Conservation (phyloP, 495 filamentous ascomycete genomes). For the Neurospora sp. region DNA sequence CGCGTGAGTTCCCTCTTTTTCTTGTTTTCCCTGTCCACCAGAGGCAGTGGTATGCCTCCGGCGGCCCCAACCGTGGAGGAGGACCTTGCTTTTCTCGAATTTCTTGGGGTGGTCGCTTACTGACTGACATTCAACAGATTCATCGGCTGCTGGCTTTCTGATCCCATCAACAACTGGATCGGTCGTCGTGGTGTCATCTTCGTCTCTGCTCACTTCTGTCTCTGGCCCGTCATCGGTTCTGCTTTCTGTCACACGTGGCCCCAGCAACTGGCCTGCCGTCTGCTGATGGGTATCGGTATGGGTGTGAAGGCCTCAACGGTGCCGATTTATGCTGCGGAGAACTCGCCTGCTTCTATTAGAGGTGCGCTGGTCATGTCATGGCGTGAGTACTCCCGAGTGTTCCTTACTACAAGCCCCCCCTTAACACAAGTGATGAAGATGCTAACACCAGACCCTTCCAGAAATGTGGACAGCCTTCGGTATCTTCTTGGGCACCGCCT, state of each 20-base stretch:
- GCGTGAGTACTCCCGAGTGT: conserved; percentile 30
- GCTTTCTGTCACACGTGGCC: conserved; percentile 54
- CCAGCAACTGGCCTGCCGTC: conserved; percentile 51
- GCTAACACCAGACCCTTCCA: neutral
- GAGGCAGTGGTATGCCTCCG: neutral
- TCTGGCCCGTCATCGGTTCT: conserved; percentile 53
- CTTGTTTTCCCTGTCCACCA: neutral
- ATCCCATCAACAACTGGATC: conserved; percentile 56
- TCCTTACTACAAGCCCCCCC: neutral
- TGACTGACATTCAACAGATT: conserved; percentile 7
- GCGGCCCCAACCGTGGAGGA: neutral
- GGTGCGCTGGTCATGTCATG: conserved; percentile 78
- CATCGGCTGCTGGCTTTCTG: conserved; percentile 59
- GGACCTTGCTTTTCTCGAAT: neutral
- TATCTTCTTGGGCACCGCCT: conserved; percentile 60
- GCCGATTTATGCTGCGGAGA: conserved; percentile 71
- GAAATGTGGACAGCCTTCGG: conserved; percentile 79
- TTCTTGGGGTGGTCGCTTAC: neutral
- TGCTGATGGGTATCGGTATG: conserved; percentile 66
- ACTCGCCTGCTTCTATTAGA: conserved; percentile 60
- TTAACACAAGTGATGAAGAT: neutral
- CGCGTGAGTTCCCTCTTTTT: conserved; percentile 9
- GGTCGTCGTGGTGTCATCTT: conserved; percentile 64
- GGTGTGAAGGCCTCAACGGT: conserved; percentile 53
- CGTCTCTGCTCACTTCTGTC: conserved; percentile 52